phyloP scores from a whole-genome alignment of 495 filamentous ascomycete species.

The Daldinia childiae region DNA sequence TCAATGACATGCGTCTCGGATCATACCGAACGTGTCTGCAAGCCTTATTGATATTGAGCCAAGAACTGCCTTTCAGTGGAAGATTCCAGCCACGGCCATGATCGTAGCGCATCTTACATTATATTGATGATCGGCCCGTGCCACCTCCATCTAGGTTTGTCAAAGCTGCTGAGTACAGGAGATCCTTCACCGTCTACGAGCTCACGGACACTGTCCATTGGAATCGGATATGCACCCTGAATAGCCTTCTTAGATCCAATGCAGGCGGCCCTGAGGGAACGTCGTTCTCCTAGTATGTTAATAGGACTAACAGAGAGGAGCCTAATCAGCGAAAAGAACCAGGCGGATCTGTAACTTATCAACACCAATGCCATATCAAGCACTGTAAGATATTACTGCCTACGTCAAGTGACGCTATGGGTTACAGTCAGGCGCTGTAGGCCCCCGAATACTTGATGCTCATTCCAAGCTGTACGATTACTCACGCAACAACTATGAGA shows the following conservation, averaged over 20 bases:
- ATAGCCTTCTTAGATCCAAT: neutral
- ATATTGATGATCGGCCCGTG: conserved; percentile 20
- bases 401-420: no score
- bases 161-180: neutral
- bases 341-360: no score
- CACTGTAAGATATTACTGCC: no score
- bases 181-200: conserved; percentile 7
- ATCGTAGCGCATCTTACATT: conserved; percentile 19
- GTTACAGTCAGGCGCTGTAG: no score
- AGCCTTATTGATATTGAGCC: conserved; percentile 32
- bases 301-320: neutral
- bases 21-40: conserved; percentile 30
- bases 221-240: conserved; percentile 24
- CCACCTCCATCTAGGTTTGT: neutral
- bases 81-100: neutral
- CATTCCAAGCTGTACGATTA: no score
- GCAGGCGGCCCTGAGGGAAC: neutral
- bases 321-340: no score
- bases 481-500: no score
- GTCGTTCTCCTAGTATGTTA: neutral
- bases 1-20: conserved; percentile 20
- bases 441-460: no score
- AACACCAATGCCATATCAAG: no score
- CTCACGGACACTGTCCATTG: conserved; percentile 31
- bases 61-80: neutral